Evolutionary conservation across 306 rosid genomes (phyloP), one percentile per base, ranked within the genome.

Genomic region (Gynostemma pentaphyllum): DNA sequence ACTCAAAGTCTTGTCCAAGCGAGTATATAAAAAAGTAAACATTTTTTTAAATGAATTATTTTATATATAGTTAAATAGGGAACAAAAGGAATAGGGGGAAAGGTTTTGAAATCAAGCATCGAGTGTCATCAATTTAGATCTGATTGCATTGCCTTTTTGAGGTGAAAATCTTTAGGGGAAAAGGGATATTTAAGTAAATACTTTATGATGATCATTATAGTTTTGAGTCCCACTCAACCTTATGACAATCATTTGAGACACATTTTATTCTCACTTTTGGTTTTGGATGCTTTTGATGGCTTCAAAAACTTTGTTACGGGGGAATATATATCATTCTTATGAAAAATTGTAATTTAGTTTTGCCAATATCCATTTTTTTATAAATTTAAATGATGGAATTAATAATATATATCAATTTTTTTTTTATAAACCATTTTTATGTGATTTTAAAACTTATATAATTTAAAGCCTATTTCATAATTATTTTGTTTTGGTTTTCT

Each of bases 181-280:
- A 56, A 19, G 34, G n/a, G 4, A 16, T 4, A 56, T 32, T 1
- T 34, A 34, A 4, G 9, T 34, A 34, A 4, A 34, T 34, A 34
- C 64, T 36, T 57, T 57, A 29, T 57, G 45, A 57, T 36, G 11
- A 13, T 57, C 64, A 57, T 57, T 45, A 57, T 57, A 57, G 36
- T 57, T 18, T 32, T 56, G 5, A 45, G 64, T 57, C 64, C 64
- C 45, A 57, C 28, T 19, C 45, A 57, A 57, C 64, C 46, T 21
- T 36, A 11, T 19, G 29, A 12, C 36, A n/a, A 57, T 18, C 64
- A 57, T 57, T n/a, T 57, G 18, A 21, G 5, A 12, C 0, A 30
- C 9, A 3, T 5, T 18, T 34, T 56, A n/a, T 52, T 9, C n/a
- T n/a, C n/a, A n/a, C n/a, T 21, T 46, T 7, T 46, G 19, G 49